Evolutionary conservation across 1,139 yeast genomes (phyloP), one percentile per base, ranked within the genome.

Genomic region (Sporopachydermia cereana): DNA sequence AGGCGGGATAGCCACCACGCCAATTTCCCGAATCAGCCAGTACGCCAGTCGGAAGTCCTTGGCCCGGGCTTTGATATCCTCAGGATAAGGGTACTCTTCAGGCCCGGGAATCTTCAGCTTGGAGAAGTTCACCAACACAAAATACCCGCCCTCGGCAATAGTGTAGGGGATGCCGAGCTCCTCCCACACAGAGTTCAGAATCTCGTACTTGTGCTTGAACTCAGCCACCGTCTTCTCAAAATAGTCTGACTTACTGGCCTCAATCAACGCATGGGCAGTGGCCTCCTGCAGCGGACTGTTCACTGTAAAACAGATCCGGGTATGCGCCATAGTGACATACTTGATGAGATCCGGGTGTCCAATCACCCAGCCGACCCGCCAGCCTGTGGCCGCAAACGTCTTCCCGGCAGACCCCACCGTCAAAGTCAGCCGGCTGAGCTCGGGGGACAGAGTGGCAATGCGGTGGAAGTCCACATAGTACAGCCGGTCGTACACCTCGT

Each of bases 321-420:
- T 86, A 62, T 91, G 96, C 1, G 97, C 98, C 30, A 85, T 78
- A 7, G 88, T 74, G 2, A 81, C 95, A 59, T 84, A 85, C 53
- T 81, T 78, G 56, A 91, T 72, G 54, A 89, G 69, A 23, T 81
- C 82, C n/a, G 84, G 73, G 45, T 84, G 82, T 3, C 96, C 97
- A 51, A 89, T 81, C 36, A 89, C 74, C 91, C 94, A 91, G 45
- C 98, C 98, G 46, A 91, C 76, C 68, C 98, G 79, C 96, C 97
- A 91, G 47, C 98, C 98, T 23, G 98, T 91, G 39, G 96, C 96
- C 23, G 96, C 95, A 67, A 91, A 91, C 0, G 95, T 80, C 64
- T 91, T 91, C 49, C 98, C 98, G 3, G 96, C 98, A 25, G 96
- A 85, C 0, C 97, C 97, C 18, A 91, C 94, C 3, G 96, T 82